Conservation (phyloP, 441 rosid species). For the Adansonia grandidieri region DNA sequence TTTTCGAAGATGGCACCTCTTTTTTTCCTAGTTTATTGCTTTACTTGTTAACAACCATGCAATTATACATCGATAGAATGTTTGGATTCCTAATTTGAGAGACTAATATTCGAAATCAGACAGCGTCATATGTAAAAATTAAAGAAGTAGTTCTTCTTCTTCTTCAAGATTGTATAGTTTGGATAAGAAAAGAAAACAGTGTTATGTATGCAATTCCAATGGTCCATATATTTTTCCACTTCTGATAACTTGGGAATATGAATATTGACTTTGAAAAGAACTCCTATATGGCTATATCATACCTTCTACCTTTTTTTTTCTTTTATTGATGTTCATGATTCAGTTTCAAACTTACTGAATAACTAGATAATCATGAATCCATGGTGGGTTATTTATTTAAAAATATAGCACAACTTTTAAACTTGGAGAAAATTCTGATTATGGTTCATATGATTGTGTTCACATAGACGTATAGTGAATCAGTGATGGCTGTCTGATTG, state of each 20-base stretch:
- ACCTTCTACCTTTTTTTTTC: not conserved
- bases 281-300: not conserved
- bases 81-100: too few species aligned
- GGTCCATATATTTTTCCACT: not conserved
- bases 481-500: slow-evolving; percentile 8
- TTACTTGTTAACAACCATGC: too few species aligned
- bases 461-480: not conserved
- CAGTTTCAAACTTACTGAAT: not conserved
- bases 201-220: not conserved
- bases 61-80: too few species aligned
- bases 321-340: not conserved
- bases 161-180: not conserved
- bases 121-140: too few species aligned
- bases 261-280: not conserved
- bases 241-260: slow-evolving; percentile 2
- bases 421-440: not conserved
- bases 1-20: too few species aligned
- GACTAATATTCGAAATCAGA: too few species aligned
- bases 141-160: not conserved
- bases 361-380: slow-evolving; percentile 6
- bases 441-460: not conserved
- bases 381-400: not conserved
- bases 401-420: not conserved
- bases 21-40: too few species aligned
- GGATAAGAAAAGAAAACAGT: not conserved